phyloP scores from a whole-genome alignment of 495 filamentous ascomycete species.

The Trichoderma orchidacearum region DNA sequence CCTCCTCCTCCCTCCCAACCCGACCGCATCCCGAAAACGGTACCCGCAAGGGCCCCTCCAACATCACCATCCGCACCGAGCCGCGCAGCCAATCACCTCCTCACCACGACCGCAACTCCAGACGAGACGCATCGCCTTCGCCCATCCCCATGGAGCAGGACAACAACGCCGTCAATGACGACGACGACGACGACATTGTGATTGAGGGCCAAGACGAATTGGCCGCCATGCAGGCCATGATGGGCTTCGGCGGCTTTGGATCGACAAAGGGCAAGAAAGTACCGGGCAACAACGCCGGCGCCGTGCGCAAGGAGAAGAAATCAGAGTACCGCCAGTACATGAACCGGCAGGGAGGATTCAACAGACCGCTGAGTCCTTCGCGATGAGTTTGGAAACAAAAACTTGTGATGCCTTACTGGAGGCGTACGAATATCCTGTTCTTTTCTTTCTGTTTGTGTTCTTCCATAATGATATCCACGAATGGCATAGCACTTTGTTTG shows the following conservation, averaged over 20 bases:
- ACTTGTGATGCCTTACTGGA: too few relatives aligned
- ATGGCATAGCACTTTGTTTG: background rate
- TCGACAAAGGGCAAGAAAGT: constrained; percentile 87
- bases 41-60: background rate
- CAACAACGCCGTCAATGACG: constrained; percentile 9
- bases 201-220: constrained; percentile 52
- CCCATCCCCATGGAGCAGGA: constrained; percentile 28
- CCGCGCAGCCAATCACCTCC: background rate
- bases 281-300: constrained; percentile 74
- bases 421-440: too few relatives aligned
- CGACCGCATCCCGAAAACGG: background rate
- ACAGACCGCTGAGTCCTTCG: constrained; percentile 59
- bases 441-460: background rate
- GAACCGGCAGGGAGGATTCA: constrained; percentile 96
- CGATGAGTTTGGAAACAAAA: constrained; percentile 8
- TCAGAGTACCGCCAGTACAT: constrained; percentile 96
- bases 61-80: background rate
- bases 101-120: background rate
- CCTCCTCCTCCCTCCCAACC: background rate
- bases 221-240: constrained; percentile 62
- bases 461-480: background rate
- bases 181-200: constrained; percentile 30
- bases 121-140: background rate
- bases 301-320: constrained; percentile 85
- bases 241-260: constrained; percentile 81